phyloP scores from a whole-genome alignment of 2,329 filamentous ascomycete species.

The Alternaria sp. region DNA sequence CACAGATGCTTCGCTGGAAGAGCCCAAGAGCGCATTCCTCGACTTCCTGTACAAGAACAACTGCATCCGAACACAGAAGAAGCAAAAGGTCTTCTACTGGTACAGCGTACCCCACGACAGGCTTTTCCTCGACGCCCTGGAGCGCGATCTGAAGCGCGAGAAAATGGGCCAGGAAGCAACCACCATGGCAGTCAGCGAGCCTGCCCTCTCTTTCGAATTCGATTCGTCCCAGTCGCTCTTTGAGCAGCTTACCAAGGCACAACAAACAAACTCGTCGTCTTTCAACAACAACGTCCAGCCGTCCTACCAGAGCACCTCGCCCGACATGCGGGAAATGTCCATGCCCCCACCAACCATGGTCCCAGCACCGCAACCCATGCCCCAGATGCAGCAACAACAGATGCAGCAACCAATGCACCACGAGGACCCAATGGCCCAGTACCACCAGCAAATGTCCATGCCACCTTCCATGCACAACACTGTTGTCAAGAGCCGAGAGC shows the following conservation, averaged over 20 bases:
- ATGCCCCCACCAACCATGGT: constrained; percentile 94
- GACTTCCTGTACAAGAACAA: constrained; percentile 99
- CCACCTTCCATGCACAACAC: constrained; percentile 74
- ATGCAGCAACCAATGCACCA: constrained; percentile 64
- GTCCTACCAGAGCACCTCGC: constrained; percentile 84
- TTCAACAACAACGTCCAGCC: constrained; percentile 75
- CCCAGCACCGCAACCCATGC: constrained; percentile 52
- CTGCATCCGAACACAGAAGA: constrained; percentile 99
- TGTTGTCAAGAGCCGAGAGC: constrained; percentile 82
- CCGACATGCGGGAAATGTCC: constrained; percentile 85
- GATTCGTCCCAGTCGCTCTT: constrained; percentile 99
- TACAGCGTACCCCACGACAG: constrained; percentile 98
- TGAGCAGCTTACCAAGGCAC: constrained; percentile 98
- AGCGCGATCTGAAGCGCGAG: constrained; percentile 97
- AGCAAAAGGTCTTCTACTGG: constrained; percentile 99
- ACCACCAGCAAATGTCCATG: constrained; percentile 77
- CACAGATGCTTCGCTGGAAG: constrained; percentile 96
- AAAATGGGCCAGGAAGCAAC: constrained; percentile 99
- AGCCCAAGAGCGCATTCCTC: constrained; percentile 97
- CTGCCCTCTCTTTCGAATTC: constrained; percentile 97
- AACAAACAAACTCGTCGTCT: constrained; percentile 97
- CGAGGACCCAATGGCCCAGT: constrained; percentile 74
- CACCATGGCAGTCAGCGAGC: constrained; percentile 95
- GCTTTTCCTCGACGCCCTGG: constrained; percentile 94
- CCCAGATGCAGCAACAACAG: constrained; percentile 55